Evolutionary conservation across 306 rosid genomes (phyloP), one percentile per base, ranked within the genome.

Genomic region (Quercus variabilis): DNA sequence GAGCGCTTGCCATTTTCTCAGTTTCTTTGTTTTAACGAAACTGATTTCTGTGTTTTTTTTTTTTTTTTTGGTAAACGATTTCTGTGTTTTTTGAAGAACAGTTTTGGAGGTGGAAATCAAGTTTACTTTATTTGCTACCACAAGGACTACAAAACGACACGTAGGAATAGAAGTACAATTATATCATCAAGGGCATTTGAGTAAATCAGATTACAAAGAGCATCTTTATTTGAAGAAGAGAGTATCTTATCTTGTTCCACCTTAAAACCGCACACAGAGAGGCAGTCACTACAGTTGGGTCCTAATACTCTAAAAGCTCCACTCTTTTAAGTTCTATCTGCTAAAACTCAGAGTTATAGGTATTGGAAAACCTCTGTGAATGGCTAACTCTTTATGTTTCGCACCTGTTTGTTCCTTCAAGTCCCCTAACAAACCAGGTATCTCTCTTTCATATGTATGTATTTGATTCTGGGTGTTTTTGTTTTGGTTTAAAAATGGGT

Each of bases 361-460:
- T 64, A 71, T n/a, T 79, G 23, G 46, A 25, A 74, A 8, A 7
- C 65, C 17, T 21, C 41, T 62, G 75, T 70, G 38, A 85, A 96
- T 96, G 99, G 92, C 98, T 38, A 78, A 80, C 60, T 82, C 92
- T 82, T 49, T 85, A 1, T 77, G 80, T 74, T 81, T 85, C 55
- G 38, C 92, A 56, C 89, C 94, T 28, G 52, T 88, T 68, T 88
- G 90, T 83, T 87, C 96, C 84, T 79, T 90, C 72, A 84, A 83
- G 75, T 76, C 90, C 83, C 84, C 97, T n/a, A 85, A 83, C 86
- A 90, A 69, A 74, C 89, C 92, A 80, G 95, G 99, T 96, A 81
- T 30, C 33, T 65, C 17, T 43, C 43, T 81, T 28, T 18, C 54
- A 49, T 12, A 49, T 49, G 54, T 49, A 33, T 52, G 75, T 43